These are phyloP conservation scores for Pyrenochaeta sp. DNA, from an alignment of 2,329 filamentous ascomycete genomes.

Conservation along the genomic window DNA sequence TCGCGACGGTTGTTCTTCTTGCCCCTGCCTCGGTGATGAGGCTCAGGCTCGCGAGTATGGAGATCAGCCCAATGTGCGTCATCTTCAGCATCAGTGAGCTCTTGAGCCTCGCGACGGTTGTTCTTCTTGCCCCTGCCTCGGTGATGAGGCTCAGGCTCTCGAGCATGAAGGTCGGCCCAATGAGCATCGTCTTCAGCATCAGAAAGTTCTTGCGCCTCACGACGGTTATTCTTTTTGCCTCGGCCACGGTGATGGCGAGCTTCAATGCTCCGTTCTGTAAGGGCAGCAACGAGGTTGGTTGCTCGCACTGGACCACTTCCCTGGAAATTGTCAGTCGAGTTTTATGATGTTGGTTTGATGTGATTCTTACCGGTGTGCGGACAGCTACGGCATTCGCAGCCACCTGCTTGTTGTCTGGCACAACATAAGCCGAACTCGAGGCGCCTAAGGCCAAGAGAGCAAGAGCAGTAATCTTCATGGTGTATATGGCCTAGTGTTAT, in stretches of 20 bases:
- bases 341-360: not conserved
- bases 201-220: constrained; percentile 6
- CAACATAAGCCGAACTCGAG: constrained; percentile 42
- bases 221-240: constrained; percentile 7
- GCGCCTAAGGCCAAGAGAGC: constrained; percentile 44
- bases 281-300: constrained; percentile 30
- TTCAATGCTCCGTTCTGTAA: constrained; percentile 25
- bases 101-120: constrained; percentile 8
- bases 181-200: constrained; percentile 8
- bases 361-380: constrained; percentile 32
- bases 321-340: constrained; percentile 22
- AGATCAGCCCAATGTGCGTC: constrained; percentile 11
- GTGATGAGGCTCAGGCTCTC: constrained; percentile 6
- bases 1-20: constrained; percentile 10
- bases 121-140: constrained; percentile 7
- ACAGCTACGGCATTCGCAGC: constrained; percentile 34
- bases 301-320: constrained; percentile 31
- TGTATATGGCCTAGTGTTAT: constrained; percentile 25
- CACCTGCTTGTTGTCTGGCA: constrained; percentile 30
- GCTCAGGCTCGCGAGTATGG: constrained; percentile 5
- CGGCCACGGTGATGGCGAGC: constrained; percentile 27
- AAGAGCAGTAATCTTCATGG: constrained; percentile 41
- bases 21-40: constrained; percentile 7
- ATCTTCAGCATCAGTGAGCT: constrained; percentile 6
- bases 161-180: constrained; percentile 9